Conservation (phyloP, 345 rosid species). For the Citrus reticulata region DNA sequence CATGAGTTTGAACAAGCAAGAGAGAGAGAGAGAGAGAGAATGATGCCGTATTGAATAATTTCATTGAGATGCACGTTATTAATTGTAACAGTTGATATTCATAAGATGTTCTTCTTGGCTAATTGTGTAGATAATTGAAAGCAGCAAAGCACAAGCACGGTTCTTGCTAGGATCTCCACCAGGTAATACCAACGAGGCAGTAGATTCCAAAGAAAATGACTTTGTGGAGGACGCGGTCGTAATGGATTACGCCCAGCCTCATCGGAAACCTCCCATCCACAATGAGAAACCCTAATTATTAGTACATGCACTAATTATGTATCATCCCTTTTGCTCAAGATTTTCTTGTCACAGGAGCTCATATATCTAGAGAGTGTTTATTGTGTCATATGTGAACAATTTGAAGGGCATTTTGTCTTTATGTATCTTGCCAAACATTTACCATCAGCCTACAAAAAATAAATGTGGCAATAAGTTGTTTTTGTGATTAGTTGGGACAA, state of each 20-base stretch:
- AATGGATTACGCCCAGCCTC: slow-evolving; percentile 90
- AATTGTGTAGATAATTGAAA: slow-evolving; percentile 22
- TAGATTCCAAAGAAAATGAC: slow-evolving; percentile 27
- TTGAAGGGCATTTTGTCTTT: neutral
- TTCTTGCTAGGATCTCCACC: slow-evolving; percentile 18
- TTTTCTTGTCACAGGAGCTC: neutral
- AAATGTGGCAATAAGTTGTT: neutral
- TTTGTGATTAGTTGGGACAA: neutral
- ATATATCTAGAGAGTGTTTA: neutral
- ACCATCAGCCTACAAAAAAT: neutral
- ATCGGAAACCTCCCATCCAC: slow-evolving; percentile 91
- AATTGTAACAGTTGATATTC: no score
- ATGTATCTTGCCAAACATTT: neutral
- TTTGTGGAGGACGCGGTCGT: slow-evolving; percentile 43
- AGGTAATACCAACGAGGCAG: slow-evolving; percentile 21
- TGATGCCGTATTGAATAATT: neutral
- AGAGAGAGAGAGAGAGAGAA: neutral
- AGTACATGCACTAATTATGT: neutral
- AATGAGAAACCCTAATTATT: slow-evolving; percentile 51
- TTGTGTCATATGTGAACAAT: neutral
- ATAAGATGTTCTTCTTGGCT: neutral
- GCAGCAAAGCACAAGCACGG: slow-evolving; percentile 11
- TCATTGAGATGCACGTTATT: neutral
- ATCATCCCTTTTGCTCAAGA: neutral
- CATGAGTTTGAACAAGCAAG: no score